Evolutionary conservation across 1,284 basidiomycete species (phyloP), one percentile per base, ranked within the genome.

Genomic region (Trichosporon ovoides): DNA sequence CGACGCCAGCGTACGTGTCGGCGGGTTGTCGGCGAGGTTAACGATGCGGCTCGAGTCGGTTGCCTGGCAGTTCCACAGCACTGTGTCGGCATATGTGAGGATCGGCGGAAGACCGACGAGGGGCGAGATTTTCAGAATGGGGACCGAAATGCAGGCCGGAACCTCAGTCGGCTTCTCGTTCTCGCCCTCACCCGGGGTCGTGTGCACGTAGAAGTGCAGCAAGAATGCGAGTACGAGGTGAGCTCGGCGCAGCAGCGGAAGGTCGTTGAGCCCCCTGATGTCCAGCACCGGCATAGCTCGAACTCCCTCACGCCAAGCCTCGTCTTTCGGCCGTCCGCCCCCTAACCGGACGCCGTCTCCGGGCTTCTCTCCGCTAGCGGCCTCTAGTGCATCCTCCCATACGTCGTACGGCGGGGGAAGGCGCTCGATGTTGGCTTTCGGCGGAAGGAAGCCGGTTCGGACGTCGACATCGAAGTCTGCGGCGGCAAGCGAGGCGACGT

Each of bases 401-500:
- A 81, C 67, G 35, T 84, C 84, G 81, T 85, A 92, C 55, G 79
- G 74, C 0, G 61, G 65, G 0, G 83, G 82, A 0, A 97, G 81
- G 11, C 86, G 82, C 37, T 74, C 67, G 0, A 91, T 69, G 0
- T 92, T 91, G 1, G 84, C 82, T 31, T 87, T 83, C 0, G 89
- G 88, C 1, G 94, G 93, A 81, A 97, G 85, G 73, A 98, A 97
- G 0, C 94, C 94, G 0, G 91, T 91, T 20, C 86, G 81, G 2
- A 89, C 89, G 71, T 95, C 90, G 64, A 97, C 88, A 73, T 96
- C 92, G 80, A 92, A 97, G 80, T 97, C 93, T 72, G 93, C 90
- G 4, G 90, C 87, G 13, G 91, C 89, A 56, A 93, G 84, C 4
- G 91, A 92, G 12, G 88, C 85, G 4, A 87, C 90, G 74, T 93